Base-by-base conservation (phyloP, 2,329 filamentous ascomycete genomes). In the Zarea fungicola region DNA sequence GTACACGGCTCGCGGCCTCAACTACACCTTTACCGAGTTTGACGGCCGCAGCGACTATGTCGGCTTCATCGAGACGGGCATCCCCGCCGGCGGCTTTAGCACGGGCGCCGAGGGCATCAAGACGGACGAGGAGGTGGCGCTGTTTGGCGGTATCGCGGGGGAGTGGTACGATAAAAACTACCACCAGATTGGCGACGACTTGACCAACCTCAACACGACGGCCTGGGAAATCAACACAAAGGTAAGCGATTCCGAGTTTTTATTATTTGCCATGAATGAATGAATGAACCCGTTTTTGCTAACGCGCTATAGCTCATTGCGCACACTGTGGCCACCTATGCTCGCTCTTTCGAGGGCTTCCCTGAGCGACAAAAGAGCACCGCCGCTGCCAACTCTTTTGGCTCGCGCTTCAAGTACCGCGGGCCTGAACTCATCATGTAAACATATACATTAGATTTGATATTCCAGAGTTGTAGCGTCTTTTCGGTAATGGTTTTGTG, bases 41-140 rank as follows among this genome's bases (percentile, higher is more conserved):
- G 84, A 89, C 57, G 87, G 87, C 6, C 82, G 87, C 51, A 88
- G 83, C 54, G 88, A 93, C 65, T 92, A 92, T 58, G 85, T 83
- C 43, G 84, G 81, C 1, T 91, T 92, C 70, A 84, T 90, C 58
- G 75, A 80, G 29, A 75, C 79, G 49, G 84, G 84, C 3, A 89
- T 91, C 35, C 84, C 87, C 0, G 80, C 80, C 1, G 86, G 87
- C 21, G 87, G 87, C 25, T 80, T 91, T 52, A 85, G 86, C 48
- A 89, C 87, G 2, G 87, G 87, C 32, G 87, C 87, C 1, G 87
- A 91, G 65, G 84, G 78, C 11, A 64, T 87, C 67, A 91, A 90
- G 78, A 89, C 85, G 0, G 67, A 75, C 42, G 74, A 81, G 28
- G 84, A 91, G 61, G 77, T 67, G 2, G 70, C 68, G 34, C 67